Evolutionary conservation across 306 rosid genomes (phyloP), one percentile per base, ranked within the genome.

Genomic region (Boehmeria nivea): DNA sequence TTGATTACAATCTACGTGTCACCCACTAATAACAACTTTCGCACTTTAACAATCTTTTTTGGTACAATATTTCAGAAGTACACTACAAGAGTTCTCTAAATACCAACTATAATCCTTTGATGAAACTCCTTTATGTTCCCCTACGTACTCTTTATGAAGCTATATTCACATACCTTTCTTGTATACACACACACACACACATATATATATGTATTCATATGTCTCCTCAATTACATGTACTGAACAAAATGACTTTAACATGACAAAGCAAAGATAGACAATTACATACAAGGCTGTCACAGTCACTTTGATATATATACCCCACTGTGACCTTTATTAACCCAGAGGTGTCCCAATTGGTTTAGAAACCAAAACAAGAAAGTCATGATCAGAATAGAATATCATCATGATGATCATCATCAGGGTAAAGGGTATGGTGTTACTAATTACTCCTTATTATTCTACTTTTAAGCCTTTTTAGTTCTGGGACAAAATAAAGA

Each of bases 271-370:
- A 54, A 38, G 6, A 23, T 11, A 49, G 13, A 48, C 27, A 18
- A 43, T 44, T 51, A 59, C 55, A 31, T 51, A 24, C 18, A 73
- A 56, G 25, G 21, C 58, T 47, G 45, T 49, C 56, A 62, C 27
- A 59, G 62, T 67, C 72, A 66, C 63, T 33, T 13, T 53, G n/a
- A 33, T 49, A 59, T 44, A 72, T 67, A 58, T 42, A 64, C 72
- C 57, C 50, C 63, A 47, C 37, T 45, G 49, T 59, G 73, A 64
- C 83, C 66, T 73, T 81, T 77, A 71, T 81, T 82, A 40, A 11
- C 26, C 60, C 33, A 9, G 28, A 33, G 63, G 18, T 22, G 33
- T n/a, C n/a, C n/a, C n/a, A n/a, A n/a, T n/a, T n/a, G n/a, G n/a
- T n/a, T n/a, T n/a, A n/a, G 17, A 6, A 65, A 56, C 42, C 68